Percentiles rank a stretch among this genome's conserved stretches.
Conservation (phyloP, 495 filamentous ascomycete genomes). For the Cetradonia linearis region DNA sequence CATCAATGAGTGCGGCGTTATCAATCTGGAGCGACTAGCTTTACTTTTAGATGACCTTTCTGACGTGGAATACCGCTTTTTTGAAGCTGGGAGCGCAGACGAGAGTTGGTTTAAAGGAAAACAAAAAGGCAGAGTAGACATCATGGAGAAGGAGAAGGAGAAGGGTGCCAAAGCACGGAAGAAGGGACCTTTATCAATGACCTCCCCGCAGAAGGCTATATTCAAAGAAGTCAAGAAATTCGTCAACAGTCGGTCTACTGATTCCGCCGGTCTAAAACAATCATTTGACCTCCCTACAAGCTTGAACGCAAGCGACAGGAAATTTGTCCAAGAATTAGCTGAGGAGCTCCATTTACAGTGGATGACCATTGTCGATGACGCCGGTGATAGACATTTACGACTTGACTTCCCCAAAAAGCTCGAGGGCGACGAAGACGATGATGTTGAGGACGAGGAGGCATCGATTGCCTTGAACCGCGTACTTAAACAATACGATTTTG, state of each 20-base stretch:
- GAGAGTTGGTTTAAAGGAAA: conserved; percentile 87
- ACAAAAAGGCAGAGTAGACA: conserved; percentile 50
- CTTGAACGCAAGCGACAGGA: conserved; percentile 76
- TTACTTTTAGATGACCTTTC: conserved; percentile 74
- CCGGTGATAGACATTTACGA: conserved; percentile 69
- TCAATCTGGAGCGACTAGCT: conserved; percentile 71
- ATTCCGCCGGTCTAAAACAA: conserved; percentile 32
- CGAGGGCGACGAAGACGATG: conserved; percentile 44
- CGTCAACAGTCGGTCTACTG: conserved; percentile 48
- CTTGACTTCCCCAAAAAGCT: conserved; percentile 55
- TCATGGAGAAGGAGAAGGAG: conserved; percentile 52
- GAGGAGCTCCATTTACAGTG: conserved; percentile 71
- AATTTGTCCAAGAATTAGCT: conserved; percentile 83
- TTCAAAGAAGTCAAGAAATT: conserved; percentile 76
- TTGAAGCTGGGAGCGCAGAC: conserved; percentile 82
- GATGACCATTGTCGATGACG: conserved; percentile 66
- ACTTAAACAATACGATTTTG: conserved; percentile 80
- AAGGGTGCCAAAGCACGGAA: conserved; percentile 32
- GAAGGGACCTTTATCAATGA: conserved; percentile 60
- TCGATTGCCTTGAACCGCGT: conserved; percentile 74
- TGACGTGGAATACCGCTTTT: conserved; percentile 79
- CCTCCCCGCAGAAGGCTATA: conserved; percentile 68
- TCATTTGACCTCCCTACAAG: conserved; percentile 61
- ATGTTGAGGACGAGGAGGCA: conserved; percentile 76
- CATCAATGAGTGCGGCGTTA: conserved; percentile 88